Base-by-base conservation (phyloP, 129 eudicot genomes). In the Deinandra increscens region DNA sequence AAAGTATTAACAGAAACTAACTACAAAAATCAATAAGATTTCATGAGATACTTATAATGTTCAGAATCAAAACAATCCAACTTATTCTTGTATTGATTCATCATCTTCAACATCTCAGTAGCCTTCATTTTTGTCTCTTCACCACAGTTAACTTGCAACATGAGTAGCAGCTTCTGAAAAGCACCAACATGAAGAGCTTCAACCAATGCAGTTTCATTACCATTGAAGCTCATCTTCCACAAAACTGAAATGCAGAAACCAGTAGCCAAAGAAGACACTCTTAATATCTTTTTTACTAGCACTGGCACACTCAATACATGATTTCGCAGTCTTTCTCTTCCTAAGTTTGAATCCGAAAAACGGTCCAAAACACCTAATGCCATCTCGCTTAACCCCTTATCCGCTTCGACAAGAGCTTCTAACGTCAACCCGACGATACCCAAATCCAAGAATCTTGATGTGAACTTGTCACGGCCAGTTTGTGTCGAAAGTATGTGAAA, bases 131-230 rank as follows among this genome's bases (percentile, higher is more conserved):
- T 94, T 4, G 88, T 84, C 46, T 73, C 74, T 59, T 83, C 97
- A 31, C 82, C 86, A 74, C 89, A 83, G 18, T 92, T 96, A 60
- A 94, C 85, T 41, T 94, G 99, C 63, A 94, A 74, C 77, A 91
- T 84, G 9, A 94, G 80, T 83, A 94, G 53, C 1, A 94, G 81
- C 81, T 94, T 94, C 66, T 87, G 96, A 64, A 94, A 94, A 14
- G 84, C 97, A 9, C 99, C 97, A 36, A 82, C 80, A 33, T 80
- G 82, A 65, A 94, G 69, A 17, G 93, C 97, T 49, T 90, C 97
- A 4, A 84, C 78, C 70, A 82, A 22, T 41, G 64, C 80, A 49
- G 39, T 46, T 18, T 69, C 80, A 54, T 73, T 56, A 10, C 81
- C 81, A 15, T 81, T 75, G 56, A 78, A 77, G 50, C 83, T 66